Evolutionary conservation across 2,329 filamentous ascomycete species (phyloP), one percentile per base, ranked within the genome.

Genomic region (Thielaviopsis populi): DNA sequence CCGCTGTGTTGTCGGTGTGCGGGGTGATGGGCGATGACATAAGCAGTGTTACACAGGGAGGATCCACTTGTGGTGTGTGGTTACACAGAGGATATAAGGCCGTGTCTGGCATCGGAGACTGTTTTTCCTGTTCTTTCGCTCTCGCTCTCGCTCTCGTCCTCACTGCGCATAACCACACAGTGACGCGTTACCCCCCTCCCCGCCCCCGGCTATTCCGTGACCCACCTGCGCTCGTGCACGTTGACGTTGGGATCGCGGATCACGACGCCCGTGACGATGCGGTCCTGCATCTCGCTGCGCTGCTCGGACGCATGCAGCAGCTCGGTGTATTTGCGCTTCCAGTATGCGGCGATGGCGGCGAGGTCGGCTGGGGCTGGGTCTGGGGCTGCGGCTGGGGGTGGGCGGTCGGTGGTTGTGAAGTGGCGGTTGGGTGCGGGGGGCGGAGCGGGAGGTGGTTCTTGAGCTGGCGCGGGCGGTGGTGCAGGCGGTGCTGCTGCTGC

Each of bases 321-420:
- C 17, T 65, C 59, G 13, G 63, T 65, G 37, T 65, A 65, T 24
- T 65, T 65, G n/a, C 24, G 40, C 46, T 63, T 65, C 63, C 63
- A 65, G 46, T 65, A 65, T 13, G 59, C 63, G 15, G 24, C 17
- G 41, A 7, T 37, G 24, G 13, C 48, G 50, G 15, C 50, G 48
- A 17, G 3, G 30, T 33, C 46, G 46, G 19, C 46, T 19, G n/a
- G 43, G 6, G 63, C 59, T 17, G 63, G 63, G 15, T n/a, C n/a
- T 27, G 11, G 59, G 48, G 15, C 50, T 42, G 17, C 46, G 46
- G 19, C 46, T 10, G 19, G 46, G 3, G 63, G 63, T n/a, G 63
- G 63, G 17, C 42, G 50, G 17, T 65, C 63, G 8, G 50, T 27
- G 17, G 40, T 56, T 7, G 62, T 59, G 30, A 65, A 65, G 40